A percentile compares a stretch with the other conserved stretches of the same genome.
Evolutionary conservation across 1,284 basidiomycete genomes (phyloP).

Genomic region (Phlebopus sp.): DNA sequence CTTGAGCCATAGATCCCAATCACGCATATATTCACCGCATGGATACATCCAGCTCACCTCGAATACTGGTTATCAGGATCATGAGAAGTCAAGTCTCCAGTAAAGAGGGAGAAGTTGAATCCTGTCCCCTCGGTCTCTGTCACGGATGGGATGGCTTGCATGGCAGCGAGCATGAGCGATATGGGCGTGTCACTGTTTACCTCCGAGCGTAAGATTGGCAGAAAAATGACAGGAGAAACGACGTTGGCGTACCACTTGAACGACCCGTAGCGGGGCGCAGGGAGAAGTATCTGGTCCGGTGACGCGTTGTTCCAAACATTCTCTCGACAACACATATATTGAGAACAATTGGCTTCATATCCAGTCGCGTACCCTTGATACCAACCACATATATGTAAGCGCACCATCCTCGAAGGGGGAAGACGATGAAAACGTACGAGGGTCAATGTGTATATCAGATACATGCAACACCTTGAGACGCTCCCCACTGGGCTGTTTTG

Average conservation of each 20-base stretch:
- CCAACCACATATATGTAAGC: neutral
- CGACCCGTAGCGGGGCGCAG: conserved; percentile 66
- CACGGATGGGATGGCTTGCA: conserved; percentile 66
- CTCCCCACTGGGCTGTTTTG: conserved; percentile 56
- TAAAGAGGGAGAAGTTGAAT: conserved; percentile 69
- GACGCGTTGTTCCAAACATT: conserved; percentile 50
- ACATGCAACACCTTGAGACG: conserved; percentile 71
- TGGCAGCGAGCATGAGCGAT: conserved; percentile 55
- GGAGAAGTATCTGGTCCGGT: conserved; percentile 46
- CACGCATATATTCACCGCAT: neutral
- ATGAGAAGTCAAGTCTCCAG: conserved; percentile 75
- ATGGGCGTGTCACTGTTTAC: conserved; percentile 62
- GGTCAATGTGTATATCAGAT: conserved; percentile 77
- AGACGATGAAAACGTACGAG: conserved; percentile 45
- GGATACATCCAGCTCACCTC: conserved; percentile 33
- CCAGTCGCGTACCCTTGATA: conserved; percentile 61
- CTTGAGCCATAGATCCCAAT: conserved; percentile 24
- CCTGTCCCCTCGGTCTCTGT: conserved; percentile 56
- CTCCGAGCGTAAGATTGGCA: neutral
- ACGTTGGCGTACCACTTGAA: conserved; percentile 47
- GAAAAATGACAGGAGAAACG: neutral
- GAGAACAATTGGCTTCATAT: conserved; percentile 69
- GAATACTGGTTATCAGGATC: conserved; percentile 67
- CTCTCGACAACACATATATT: conserved; percentile 63
- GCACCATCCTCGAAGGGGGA: neutral